Base-by-base conservation (phyloP, 108 stramenopile species). In the Skeletonema menzelii region DNA sequence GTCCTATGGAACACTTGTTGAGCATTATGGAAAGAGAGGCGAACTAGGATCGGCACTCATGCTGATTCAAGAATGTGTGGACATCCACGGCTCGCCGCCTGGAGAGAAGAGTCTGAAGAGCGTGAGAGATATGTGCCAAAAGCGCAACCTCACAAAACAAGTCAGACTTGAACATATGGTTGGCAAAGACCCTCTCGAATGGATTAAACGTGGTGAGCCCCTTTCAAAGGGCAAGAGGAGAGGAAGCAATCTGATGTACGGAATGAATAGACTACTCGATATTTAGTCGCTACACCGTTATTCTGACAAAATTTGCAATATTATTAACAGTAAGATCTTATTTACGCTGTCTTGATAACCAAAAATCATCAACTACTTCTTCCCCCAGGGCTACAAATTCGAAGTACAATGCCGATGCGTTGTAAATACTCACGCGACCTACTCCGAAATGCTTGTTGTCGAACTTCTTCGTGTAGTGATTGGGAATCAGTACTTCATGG, bases 11-110 rank as follows among this genome's bases (percentile, higher is more conserved):
- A 67, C 84, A 15, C 69, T 95, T 42, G 69, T 95, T 31, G 88
- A 95, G 31, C 86, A 93, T 59, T 92, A 85, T 69, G 82, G 80
- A 8, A 84, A 66, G 27, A 84, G 70, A 20, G 57, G 76, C 12
- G 89, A 95, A 63, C 37, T 91, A 8, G 94, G 94, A 46, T 91
- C 90, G 2, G 91, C 94, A 14, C 46, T 95, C 10, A 47, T 93
- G 46, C 47, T 89, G 14, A 82, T 95, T 58, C 91, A 90, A 70
- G 94, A 95, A 65, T 95, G 94, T 66, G 80, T 90, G 5, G 27
- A 58, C 17, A 73, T 77, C 6, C 91, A 95, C 65, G 89, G 85
- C 15, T 60, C 78, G 1, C 73, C 88, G 37, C 94, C 94, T 4
- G 85, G 87, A 35, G 91, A 95, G 67, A 72, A 84, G 31, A 78